Conservation (phyloP, 768 basidiomycete genomes). For the Mycena belliarum region DNA sequence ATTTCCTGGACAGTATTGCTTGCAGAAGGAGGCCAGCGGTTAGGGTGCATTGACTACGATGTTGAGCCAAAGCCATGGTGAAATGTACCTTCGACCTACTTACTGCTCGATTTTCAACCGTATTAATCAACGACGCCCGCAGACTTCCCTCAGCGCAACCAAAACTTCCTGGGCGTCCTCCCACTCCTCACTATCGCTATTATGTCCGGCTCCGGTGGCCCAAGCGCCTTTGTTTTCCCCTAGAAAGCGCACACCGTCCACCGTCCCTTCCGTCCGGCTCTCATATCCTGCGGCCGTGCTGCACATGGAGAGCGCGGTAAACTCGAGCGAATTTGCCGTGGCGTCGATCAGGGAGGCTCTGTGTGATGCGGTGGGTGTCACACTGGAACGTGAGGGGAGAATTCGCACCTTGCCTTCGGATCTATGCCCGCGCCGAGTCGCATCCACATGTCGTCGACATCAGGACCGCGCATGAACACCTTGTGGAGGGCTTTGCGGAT, state of each 20-base stretch:
- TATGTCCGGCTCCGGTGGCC: not conserved
- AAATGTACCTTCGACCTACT: no score
- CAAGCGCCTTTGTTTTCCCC: not conserved
- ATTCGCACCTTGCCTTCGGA: slow-evolving; percentile 2
- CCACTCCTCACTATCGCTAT: slow-evolving; percentile 17
- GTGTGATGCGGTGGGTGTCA: no score
- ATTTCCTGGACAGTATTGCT: no score
- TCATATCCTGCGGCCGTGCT: slow-evolving; percentile 16
- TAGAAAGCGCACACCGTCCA: slow-evolving; percentile 11
- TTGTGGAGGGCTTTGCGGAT: slow-evolving; percentile 20
- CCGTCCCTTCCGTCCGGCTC: slow-evolving; percentile 8
- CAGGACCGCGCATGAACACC: slow-evolving; percentile 12
- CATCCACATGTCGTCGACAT: slow-evolving; percentile 11
- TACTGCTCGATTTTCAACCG: no score
- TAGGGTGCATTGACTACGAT: no score
- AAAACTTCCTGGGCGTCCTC: slow-evolving; percentile 17
- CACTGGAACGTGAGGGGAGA: no score
- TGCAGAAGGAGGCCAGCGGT: no score
- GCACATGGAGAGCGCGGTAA: slow-evolving; percentile 19
- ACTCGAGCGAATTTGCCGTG: slow-evolving; percentile 11
- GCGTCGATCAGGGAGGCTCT: slow-evolving; percentile 12
- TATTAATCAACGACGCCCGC: not conserved
- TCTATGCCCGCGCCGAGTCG: not conserved
- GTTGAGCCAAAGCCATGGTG: no score
- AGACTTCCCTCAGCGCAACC: not conserved